Conservation (phyloP, 805 yeast genomes). For the Diddensiella caesifluorescens region DNA sequence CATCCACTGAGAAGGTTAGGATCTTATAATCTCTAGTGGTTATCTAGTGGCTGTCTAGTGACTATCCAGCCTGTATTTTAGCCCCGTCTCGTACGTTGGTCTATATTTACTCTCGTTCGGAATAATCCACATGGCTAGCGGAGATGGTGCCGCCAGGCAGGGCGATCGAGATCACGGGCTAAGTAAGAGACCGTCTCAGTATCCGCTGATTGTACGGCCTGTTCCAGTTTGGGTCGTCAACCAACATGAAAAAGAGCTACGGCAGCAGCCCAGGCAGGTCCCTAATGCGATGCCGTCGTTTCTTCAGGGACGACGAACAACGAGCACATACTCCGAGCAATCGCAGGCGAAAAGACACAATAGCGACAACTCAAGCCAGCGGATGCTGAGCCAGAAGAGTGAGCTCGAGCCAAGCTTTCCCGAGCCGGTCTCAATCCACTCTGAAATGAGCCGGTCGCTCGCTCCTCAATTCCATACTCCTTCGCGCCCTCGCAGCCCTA, state of each 20-base stretch:
- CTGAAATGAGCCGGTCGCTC: neutral
- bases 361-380: neutral
- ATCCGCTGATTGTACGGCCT: slow-evolving; percentile 16
- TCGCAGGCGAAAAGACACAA: neutral
- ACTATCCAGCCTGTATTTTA: no score
- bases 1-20: no score
- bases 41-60: no score
- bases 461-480: neutral
- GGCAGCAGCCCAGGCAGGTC: slow-evolving; percentile 1
- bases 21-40: no score
- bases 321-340: no score
- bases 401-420: neutral
- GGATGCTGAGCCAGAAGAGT: neutral
- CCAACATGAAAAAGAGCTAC: neutral
- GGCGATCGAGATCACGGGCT: no score
- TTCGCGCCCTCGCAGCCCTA: neutral
- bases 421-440: neutral
- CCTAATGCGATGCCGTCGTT: neutral
- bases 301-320: no score
- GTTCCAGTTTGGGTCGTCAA: slow-evolving; percentile 15
- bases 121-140: no score
- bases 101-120: no score
- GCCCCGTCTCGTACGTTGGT: no score
- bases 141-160: no score
- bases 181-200: slow-evolving; percentile 1